Evolutionary conservation across 768 basidiomycete species (phyloP), one percentile per base, ranked within the genome.

Genomic region (Hypholoma fasciculare): DNA sequence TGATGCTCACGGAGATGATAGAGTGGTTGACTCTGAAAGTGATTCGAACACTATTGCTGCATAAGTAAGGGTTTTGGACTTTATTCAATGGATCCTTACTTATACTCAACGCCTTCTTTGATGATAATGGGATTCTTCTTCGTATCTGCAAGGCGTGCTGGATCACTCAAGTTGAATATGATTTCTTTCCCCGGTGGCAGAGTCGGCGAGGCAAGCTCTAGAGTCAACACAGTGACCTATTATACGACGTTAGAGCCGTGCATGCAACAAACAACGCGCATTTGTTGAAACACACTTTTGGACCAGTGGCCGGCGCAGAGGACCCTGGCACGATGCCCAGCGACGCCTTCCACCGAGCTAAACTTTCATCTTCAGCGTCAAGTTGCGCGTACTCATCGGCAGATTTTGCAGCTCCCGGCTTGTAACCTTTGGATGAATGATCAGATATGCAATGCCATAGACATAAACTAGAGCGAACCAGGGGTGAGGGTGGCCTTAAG

Each of bases 301-400:
- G 90, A 13, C 84, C 85, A 63, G 59, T 73, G 13, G 76, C 70
- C 56, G 69, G 74, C 13, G 49, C 27, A 4, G 69, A 26, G 17
- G 70, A 77, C 27, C 82, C 86, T 36, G 85, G 80, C 52, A 83
- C 81, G 59, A 98, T 86, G 53, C 96, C 96, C 26, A 98, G 81
- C 53, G 89, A 94, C 39, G 92, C 93, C 72, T 98, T 98, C 96
- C 96, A 98, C 62, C 94, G 87, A 34, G 89, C 87, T 66, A 98
- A 82, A 71, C 92, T 94, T 74, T 97, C 96, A 71, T 98, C 96
- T 60, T 90, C 81, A 30, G 89, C 87, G 74, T 97, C 96, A 44
- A 96, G 84, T 39, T 87, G 75, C 23, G 92, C 89, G 46, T 93
- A 92, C 71, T 96, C 92, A 23, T 92, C 92, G 12, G 89, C 75